A percentile compares a stretch with the other conserved stretches of the same genome.
These are phyloP conservation scores for Barnettozyma siamensis DNA, from an alignment of 805 yeast genomes.

Conservation along the genomic window DNA sequence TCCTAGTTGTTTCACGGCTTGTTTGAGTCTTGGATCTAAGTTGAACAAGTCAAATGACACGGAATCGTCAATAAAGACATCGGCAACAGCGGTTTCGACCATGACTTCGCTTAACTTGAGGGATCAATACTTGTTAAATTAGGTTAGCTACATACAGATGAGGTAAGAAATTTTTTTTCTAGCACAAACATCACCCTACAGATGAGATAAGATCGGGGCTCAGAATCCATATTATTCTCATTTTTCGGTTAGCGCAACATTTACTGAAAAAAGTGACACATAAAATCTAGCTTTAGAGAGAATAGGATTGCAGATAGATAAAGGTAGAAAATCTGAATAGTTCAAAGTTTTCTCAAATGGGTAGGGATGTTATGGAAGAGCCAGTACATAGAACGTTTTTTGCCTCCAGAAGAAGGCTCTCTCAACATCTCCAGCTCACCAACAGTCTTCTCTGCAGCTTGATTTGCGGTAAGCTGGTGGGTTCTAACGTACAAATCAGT, in stretches of 20 bases:
- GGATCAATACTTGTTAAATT: not conserved
- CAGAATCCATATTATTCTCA: not conserved
- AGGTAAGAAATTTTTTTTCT: conserved; percentile 1
- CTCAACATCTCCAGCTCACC: conserved; percentile 22
- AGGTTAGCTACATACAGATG: not conserved
- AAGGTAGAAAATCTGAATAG: too few relatives aligned
- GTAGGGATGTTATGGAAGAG: conserved; percentile 25
- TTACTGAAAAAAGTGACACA: not conserved
- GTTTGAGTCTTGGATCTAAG: conserved; percentile 75
- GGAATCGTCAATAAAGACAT: conserved; percentile 66
- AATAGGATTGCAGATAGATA: conserved; percentile 2
- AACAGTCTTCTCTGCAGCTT: conserved; percentile 21
- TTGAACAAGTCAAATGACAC: conserved; percentile 69
- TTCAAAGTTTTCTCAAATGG: conserved; percentile 17
- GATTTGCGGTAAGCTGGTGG: conserved; percentile 14
- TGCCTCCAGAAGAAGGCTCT: conserved; percentile 21
- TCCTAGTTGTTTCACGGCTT: conserved; percentile 77
- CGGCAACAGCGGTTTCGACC: conserved; percentile 44
- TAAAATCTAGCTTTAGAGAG: too few relatives aligned
- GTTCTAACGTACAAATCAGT: conserved; percentile 15
- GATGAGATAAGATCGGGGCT: conserved; percentile 4
- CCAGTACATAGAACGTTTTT: conserved; percentile 28
- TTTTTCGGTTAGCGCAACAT: not conserved
- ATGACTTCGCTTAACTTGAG: conserved; percentile 8
- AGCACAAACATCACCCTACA: not conserved